Evolutionary conservation across 495 filamentous ascomycete genomes (phyloP).

Genomic region (Tirmania nivea): DNA sequence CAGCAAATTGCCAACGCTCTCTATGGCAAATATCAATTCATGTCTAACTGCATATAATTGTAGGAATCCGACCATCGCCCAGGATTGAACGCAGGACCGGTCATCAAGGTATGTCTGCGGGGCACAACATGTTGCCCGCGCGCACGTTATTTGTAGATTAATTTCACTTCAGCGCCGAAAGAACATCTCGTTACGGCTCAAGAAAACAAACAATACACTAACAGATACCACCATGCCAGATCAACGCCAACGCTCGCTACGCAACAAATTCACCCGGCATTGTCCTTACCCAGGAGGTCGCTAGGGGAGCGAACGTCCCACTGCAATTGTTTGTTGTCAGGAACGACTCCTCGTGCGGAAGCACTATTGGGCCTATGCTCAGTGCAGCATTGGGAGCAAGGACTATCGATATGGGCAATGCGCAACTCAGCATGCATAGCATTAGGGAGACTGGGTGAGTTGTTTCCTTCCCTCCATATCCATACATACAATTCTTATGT

Average conservation of each 20-base stretch:
- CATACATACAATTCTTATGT: neutral
- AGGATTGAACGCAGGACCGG: slow-evolving; percentile 85
- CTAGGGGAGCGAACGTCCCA: slow-evolving; percentile 49
- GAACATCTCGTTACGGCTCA: no score
- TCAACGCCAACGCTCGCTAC: slow-evolving; percentile 94
- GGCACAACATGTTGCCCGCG: no score
- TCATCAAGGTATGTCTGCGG: slow-evolving; percentile 42
- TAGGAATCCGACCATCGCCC: slow-evolving; percentile 73
- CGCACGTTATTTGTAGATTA: no score
- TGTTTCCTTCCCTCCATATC: neutral
- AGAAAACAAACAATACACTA: no score
- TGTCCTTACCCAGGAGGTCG: slow-evolving; percentile 71
- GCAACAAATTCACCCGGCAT: slow-evolving; percentile 91
- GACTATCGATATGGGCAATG: slow-evolving; percentile 82
- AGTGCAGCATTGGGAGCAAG: slow-evolving; percentile 62
- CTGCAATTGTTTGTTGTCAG: slow-evolving; percentile 89
- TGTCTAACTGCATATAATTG: neutral
- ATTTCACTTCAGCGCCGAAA: no score
- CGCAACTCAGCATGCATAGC: slow-evolving; percentile 94
- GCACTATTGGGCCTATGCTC: slow-evolving; percentile 92
- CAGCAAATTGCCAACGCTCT: neutral
- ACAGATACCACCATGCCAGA: neutral
- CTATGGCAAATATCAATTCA: no score
- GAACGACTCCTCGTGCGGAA: slow-evolving; percentile 84
- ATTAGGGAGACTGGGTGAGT: slow-evolving; percentile 62